A percentile compares a stretch with the other conserved stretches of the same genome.
These are phyloP conservation scores for Penicillium nordicum DNA, from an alignment of 2,329 filamentous ascomycete genomes.

Conservation along the genomic window DNA sequence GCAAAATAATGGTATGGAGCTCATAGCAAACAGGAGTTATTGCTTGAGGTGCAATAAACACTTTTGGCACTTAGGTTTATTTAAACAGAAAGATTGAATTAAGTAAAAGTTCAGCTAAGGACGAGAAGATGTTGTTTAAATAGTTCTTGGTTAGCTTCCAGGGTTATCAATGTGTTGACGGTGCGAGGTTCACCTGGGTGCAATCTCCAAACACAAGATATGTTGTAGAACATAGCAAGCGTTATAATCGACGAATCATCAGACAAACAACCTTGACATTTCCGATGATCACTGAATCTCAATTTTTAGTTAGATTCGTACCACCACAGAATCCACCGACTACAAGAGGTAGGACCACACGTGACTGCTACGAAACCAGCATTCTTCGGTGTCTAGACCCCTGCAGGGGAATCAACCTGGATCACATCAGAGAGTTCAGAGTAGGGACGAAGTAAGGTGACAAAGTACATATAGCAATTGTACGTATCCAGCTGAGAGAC, in stretches of 20 bases:
- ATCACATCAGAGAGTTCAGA: background rate
- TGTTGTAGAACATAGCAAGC: background rate
- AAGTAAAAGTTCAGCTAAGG: background rate
- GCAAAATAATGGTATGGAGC: background rate
- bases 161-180: background rate
- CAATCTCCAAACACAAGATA: background rate
- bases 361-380: background rate
- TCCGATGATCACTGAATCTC: background rate
- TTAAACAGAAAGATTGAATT: too few relatives aligned
- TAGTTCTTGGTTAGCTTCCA: background rate
- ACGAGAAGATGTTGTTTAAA: background rate
- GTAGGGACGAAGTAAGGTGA: background rate
- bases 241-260: background rate
- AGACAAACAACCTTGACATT: background rate
- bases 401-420: constrained; percentile 1
- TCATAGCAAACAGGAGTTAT: background rate
- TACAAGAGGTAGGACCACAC: background rate
- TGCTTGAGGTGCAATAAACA: background rate
- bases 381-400: background rate
- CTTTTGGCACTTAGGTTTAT: background rate
- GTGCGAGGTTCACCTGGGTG: background rate
- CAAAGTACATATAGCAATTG: constrained; percentile 4
- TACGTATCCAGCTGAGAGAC: constrained; percentile 3
- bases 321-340: background rate
- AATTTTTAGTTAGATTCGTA: background rate